Percentiles rank a stretch among this genome's conserved stretches.
phyloP scores from a whole-genome alignment of 140 eudicot species.

The Stevia rebaudiana region DNA sequence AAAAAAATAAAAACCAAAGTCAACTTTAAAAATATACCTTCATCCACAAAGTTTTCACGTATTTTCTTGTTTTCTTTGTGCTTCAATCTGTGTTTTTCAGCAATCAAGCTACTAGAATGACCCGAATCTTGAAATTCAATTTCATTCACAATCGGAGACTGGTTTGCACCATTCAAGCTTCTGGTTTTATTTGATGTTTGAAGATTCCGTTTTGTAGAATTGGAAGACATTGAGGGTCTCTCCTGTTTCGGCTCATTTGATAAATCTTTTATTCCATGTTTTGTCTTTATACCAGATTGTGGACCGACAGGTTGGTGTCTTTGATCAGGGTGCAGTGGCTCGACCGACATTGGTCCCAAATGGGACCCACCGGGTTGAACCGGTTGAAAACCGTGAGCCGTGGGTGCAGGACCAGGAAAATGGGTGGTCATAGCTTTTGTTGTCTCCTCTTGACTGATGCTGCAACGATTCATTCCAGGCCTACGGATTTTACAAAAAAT shows the following conservation, averaged over 20 bases:
- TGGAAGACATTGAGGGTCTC: slow-evolving; percentile 38
- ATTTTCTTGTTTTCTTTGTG: slow-evolving; percentile 43
- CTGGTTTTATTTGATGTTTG: slow-evolving; percentile 40
- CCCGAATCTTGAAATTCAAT: slow-evolving; percentile 44
- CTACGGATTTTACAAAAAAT: slow-evolving; percentile 34
- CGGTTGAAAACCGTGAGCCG: slow-evolving; percentile 26
- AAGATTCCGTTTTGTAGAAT: slow-evolving; percentile 44
- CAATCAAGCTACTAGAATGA: slow-evolving; percentile 41
- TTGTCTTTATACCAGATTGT: slow-evolving; percentile 49
- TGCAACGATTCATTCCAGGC: slow-evolving; percentile 93
- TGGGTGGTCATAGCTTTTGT: slow-evolving; percentile 53
- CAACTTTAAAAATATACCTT: slow-evolving; percentile 42
- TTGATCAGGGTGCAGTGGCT: slow-evolving; percentile 27
- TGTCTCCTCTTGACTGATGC: slow-evolving; percentile 68
- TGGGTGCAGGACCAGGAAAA: slow-evolving; percentile 41
- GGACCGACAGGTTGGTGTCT: slow-evolving; percentile 40
- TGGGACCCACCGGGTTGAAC: slow-evolving; percentile 29
- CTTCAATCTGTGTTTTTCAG: slow-evolving; percentile 38
- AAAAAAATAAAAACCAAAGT: slow-evolving; percentile 1
- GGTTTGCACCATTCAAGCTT: slow-evolving; percentile 37
- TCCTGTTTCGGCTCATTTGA: slow-evolving; percentile 33
- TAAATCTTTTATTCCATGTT: slow-evolving; percentile 41
- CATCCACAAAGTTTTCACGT: slow-evolving; percentile 39
- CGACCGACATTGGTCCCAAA: slow-evolving; percentile 30
- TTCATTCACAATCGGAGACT: slow-evolving; percentile 42